phyloP scores from a whole-genome alignment of 768 basidiomycete genomes.

The Nidularia pulvinata region DNA sequence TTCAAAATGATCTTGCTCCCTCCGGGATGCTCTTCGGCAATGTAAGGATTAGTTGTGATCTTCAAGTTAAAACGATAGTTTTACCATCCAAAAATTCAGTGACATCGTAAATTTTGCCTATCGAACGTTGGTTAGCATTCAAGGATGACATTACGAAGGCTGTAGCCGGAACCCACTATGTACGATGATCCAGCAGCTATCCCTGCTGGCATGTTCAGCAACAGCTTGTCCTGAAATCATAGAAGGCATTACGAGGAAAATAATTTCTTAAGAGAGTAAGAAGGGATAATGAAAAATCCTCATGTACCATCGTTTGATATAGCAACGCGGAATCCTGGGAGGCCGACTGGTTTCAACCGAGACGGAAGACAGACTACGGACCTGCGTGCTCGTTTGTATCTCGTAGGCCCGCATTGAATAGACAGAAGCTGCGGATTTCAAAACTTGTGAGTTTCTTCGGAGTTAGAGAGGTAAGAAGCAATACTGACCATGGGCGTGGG shows the following conservation, averaged over 20 bases:
- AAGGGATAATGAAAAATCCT: background rate
- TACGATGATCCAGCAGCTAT: constrained; percentile 66
- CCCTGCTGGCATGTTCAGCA: constrained; percentile 24
- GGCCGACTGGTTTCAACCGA: background rate
- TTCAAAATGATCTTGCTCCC: constrained; percentile 86
- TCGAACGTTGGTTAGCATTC: background rate
- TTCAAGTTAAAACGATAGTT: constrained; percentile 10
- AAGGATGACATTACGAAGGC: background rate
- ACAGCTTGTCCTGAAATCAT: constrained; percentile 23
- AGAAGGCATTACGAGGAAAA: background rate
- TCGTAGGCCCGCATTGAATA: background rate
- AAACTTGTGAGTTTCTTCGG: background rate
- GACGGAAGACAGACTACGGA: background rate
- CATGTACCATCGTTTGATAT: background rate
- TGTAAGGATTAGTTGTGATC: background rate
- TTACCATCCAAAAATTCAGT: constrained; percentile 77
- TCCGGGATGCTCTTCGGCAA: constrained; percentile 61
- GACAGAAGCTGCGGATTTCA: background rate
- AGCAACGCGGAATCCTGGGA: background rate
- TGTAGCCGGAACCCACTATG: constrained; percentile 55
- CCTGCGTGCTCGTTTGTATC: background rate
- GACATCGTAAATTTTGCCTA: constrained; percentile 78
- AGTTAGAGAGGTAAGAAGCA: background rate
- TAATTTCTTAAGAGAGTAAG: background rate
- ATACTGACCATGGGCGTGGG: too few relatives aligned